Conservation (phyloP, 495 filamentous ascomycete genomes). For the Annulohypoxylon moriforme region DNA sequence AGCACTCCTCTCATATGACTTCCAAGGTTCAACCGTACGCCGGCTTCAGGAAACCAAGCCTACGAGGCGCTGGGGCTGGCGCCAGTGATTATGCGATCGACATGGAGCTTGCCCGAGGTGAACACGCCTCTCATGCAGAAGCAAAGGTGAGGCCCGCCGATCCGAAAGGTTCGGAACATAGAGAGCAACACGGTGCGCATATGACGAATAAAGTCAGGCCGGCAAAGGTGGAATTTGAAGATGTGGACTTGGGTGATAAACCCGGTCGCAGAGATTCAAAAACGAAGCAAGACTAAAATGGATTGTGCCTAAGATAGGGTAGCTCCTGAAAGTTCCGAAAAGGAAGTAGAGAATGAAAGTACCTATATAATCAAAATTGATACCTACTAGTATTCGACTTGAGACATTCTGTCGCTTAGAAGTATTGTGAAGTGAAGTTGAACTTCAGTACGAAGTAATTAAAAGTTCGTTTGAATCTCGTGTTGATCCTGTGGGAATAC, state of each 20-base stretch:
- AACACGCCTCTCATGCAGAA: constrained; percentile 18
- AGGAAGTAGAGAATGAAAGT: constrained; percentile 10
- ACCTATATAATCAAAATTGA: constrained; percentile 35
- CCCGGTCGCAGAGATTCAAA: constrained; percentile 28
- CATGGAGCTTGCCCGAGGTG: constrained; percentile 23
- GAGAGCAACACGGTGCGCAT: constrained; percentile 30
- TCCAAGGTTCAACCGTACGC: constrained; percentile 35
- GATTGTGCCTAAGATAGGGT: neutral
- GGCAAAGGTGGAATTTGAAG: constrained; percentile 34
- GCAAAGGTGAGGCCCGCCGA: constrained; percentile 23
- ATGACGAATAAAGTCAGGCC: constrained; percentile 25
- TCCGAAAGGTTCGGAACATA: constrained; percentile 8
- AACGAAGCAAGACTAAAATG: constrained; percentile 34
- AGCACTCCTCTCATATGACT: constrained; percentile 41
- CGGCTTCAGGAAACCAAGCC: constrained; percentile 13
- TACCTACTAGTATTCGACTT: neutral
- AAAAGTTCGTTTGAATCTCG: neutral
- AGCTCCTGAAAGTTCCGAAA: neutral
- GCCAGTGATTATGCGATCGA: constrained; percentile 41
- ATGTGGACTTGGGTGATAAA: constrained; percentile 31
- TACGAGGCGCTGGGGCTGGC: neutral
- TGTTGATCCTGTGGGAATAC: constrained; percentile 8
- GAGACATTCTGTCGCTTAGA: neutral
- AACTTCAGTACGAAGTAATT: neutral
- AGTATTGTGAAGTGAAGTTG: neutral